Evolutionary conservation across 202 grass and related monocot species (phyloP), one percentile per base, ranked within the genome.

Genomic region (Digitaria exilis): DNA sequence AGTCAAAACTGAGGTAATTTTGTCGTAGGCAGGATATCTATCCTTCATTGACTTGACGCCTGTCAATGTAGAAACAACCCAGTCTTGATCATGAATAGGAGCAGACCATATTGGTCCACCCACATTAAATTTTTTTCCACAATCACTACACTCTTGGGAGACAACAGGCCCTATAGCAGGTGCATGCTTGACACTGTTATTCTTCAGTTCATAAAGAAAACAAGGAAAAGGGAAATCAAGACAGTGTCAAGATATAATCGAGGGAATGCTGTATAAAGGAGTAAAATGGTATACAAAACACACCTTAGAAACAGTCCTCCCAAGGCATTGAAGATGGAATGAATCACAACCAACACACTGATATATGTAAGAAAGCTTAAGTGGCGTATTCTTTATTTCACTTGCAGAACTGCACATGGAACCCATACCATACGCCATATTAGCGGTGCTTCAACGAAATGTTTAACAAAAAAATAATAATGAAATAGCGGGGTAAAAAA

Each of bases 311-410:
- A 94, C 34, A 24, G 88, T 88, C 78, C 93, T 95, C 55, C 93
- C 93, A 69, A 98, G 76, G 69, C 83, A 82, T 48, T 98, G 96
- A 65, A 98, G 93, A 84, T 98, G 96, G 74, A 96, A 98, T 84
- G 93, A 98, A 80, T 98, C 96, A 87, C 96, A 98, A 15, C 91
- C 89, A 61, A 79, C 87, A 89, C 96, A 98, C 41, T 94, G 96
- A 80, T 96, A 98, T 68, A 98, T 88, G 78, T 99, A 99, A 76
- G 96, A 99, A 85, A 99, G 89, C 78, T 94, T 96, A 56, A 96
- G 91, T 81, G 93, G 96, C 18, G 89, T 80, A 26, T 94, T 93
- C 75, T 96, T 96, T 78, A 96, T 89, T 92, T 90, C 91, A 85
- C 84, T 91, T 63, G 96, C 89, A 78, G 96, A 98, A 56, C 96